These are phyloP conservation scores for Colletotrichum coccodes DNA, from an alignment of 2,329 filamentous ascomycete species.

Conservation along the genomic window DNA sequence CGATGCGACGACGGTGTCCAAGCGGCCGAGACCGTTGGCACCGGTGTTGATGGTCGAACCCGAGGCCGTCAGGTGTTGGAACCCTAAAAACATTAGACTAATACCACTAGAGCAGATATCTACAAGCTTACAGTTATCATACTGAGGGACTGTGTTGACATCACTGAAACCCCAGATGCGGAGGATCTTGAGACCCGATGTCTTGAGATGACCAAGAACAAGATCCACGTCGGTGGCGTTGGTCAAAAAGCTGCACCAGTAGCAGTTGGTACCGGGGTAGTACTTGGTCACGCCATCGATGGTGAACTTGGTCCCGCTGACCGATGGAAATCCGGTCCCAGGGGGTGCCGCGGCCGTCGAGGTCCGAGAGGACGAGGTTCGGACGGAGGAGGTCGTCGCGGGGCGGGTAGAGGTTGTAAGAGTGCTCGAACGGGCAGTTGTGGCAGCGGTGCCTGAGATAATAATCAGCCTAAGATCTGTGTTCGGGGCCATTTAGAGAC, in stretches of 20 bases:
- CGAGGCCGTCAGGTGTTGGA: constrained; percentile 59
- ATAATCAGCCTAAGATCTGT: not conserved
- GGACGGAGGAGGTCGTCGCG: constrained; percentile 22
- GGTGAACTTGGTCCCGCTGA: constrained; percentile 46
- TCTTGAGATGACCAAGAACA: constrained; percentile 57
- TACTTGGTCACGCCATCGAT: constrained; percentile 58
- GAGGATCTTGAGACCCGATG: constrained; percentile 65
- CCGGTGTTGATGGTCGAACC: constrained; percentile 70
- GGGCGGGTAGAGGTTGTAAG: constrained; percentile 24
- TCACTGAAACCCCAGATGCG: constrained; percentile 73
- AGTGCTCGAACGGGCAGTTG: constrained; percentile 18
- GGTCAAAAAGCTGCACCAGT: constrained; percentile 65
- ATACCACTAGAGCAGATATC: not conserved
- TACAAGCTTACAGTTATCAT: constrained; percentile 47
- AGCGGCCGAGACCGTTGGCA: constrained; percentile 64
- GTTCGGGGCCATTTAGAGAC: constrained; percentile 22
- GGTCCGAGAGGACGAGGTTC: constrained; percentile 29
- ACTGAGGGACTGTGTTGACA: constrained; percentile 51
- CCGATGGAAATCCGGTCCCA: constrained; percentile 35
- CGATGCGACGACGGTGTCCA: constrained; percentile 71
- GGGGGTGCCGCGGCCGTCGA: constrained; percentile 27
- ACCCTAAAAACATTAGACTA: constrained; percentile 38
- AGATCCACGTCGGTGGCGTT: constrained; percentile 66
- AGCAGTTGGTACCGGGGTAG: constrained; percentile 65
- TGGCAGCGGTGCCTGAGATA: constrained; percentile 23